Conservation (phyloP, 2,329 filamentous ascomycete species). For the Ophiocordyceps unilateralis region DNA sequence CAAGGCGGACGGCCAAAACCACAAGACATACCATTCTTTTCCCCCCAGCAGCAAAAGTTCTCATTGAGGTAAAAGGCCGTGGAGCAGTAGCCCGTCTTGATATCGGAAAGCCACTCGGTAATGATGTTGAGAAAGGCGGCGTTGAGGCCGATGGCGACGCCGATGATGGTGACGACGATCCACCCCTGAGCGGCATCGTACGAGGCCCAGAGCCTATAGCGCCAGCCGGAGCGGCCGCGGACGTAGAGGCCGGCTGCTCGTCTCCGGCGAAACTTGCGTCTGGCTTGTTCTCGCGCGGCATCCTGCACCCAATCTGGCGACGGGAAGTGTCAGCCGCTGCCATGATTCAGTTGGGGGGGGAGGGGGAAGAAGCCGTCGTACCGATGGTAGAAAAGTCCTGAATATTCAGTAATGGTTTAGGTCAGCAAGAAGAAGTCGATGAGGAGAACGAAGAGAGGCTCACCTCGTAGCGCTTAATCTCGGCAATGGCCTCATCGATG, state of each 20-base stretch:
- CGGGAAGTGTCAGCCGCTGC: too few relatives aligned
- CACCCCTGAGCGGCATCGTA: conserved; percentile 96
- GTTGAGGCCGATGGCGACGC: conserved; percentile 82
- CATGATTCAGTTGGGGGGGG: too few relatives aligned
- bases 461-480: conserved; percentile 93
- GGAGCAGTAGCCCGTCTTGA: conserved; percentile 89
- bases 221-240: conserved; percentile 55
- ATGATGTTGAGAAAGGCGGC: conserved; percentile 88
- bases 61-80: conserved; percentile 96
- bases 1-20: not conserved
- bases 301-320: conserved; percentile 98
- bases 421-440: not conserved
- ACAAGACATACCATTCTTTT: conserved; percentile 49
- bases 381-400: conserved; percentile 87
- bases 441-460: not conserved
- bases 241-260: conserved; percentile 58
- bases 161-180: conserved; percentile 91
- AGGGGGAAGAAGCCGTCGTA: conserved; percentile 15
- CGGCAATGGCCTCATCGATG: conserved; percentile 86
- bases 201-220: conserved; percentile 62
- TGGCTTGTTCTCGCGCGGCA: conserved; percentile 73
- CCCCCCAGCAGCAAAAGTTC: conserved; percentile 95
- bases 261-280: conserved; percentile 59
- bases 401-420: conserved; percentile 45
- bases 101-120: conserved; percentile 90